Evolutionary conservation across 2,329 filamentous ascomycete genomes (phyloP).

Genomic region (Colletotrichum lindemuthianum): DNA sequence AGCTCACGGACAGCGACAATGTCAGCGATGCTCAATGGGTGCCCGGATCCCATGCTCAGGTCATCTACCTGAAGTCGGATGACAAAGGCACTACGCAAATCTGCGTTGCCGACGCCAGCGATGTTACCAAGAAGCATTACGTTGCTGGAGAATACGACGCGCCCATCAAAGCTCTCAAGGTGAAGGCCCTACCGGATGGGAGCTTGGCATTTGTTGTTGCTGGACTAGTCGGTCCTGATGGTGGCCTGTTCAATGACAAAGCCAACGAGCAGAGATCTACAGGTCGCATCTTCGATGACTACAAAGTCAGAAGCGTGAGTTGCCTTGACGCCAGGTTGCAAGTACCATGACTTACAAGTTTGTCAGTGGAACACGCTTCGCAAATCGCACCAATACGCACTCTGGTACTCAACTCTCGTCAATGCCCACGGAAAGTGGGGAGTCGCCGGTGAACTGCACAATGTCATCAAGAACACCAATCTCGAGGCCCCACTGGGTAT

Average conservation of each 20-base stretch:
- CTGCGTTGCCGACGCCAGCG: conserved; percentile 41
- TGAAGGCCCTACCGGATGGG: conserved; percentile 46
- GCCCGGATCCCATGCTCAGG: conserved; percentile 41
- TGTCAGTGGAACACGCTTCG: conserved; percentile 46
- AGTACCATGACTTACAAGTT: not conserved
- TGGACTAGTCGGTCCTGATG: conserved; percentile 45
- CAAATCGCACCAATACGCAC: conserved; percentile 44
- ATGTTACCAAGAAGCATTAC: conserved; percentile 38
- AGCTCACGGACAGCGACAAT: conserved; percentile 41
- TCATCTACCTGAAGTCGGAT: conserved; percentile 46
- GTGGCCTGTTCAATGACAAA: conserved; percentile 46
- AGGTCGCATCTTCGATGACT: conserved; percentile 48
- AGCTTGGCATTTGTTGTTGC: conserved; percentile 48
- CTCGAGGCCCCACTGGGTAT: conserved; percentile 46
- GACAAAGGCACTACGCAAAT: conserved; percentile 46
- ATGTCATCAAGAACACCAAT: conserved; percentile 44
- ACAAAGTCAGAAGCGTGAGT: conserved; percentile 47
- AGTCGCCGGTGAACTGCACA: conserved; percentile 44
- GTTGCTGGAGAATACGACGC: conserved; percentile 46
- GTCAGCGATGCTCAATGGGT: conserved; percentile 50
- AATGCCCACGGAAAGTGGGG: conserved; percentile 44
- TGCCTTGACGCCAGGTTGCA: not conserved
- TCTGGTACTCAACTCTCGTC: conserved; percentile 52
- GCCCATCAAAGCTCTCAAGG: conserved; percentile 45
- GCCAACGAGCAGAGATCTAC: conserved; percentile 39